Evolutionary conservation across 2,329 filamentous ascomycete genomes (phyloP), one percentile per base, ranked within the genome.

Genomic region (Colletotrichum sp.): DNA sequence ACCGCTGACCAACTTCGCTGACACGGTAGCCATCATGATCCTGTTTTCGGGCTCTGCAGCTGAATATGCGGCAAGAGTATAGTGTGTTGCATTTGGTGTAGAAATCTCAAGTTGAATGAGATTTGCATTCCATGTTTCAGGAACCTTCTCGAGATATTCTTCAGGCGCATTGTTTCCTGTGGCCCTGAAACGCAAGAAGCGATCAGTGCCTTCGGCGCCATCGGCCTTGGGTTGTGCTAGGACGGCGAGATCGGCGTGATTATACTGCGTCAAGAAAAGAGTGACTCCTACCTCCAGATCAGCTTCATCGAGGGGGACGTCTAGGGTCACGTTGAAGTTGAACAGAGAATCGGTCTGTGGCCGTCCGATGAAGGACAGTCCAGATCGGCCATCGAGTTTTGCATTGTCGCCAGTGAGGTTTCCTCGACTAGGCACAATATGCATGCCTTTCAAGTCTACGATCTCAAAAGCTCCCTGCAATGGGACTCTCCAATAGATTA

Each of bases 71-170:
- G 44, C 4, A 13, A 48, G 11, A 8, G 44, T 48, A 2, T 48
- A 48, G 2, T 48, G 44, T 1, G 44, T 48, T 48, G 44, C n/a
- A 22, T 48, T 48, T 48, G 44, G 44, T 13, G 44, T 22, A 48
- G n/a, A 48, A 22, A 48, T 48, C n/a, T 48, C 44, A 0, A 22
- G 0, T 48, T 22, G 44, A 48, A 48, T 48, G 0, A 48, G 2
- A 3, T n/a, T 0, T 48, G 0, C 0, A 4, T 48, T 1, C 44
- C 44, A 48, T 3, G 19, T 22, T 22, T 22, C 11, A 6, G 44
- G 44, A 1, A 48, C 0, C 5, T 4, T 48, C 11, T 22, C n/a
- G 44, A 48, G 0, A 6, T 22, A 8, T 48, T 48, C 44, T 22
- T 48, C 44, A 8, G 44, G 44, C 11, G 44, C n/a, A 48, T 22